A percentile compares a stretch with the other conserved stretches of the same genome.
phyloP scores from a whole-genome alignment of 192 early-diverging fungal species.

The Podila verticillata region DNA sequence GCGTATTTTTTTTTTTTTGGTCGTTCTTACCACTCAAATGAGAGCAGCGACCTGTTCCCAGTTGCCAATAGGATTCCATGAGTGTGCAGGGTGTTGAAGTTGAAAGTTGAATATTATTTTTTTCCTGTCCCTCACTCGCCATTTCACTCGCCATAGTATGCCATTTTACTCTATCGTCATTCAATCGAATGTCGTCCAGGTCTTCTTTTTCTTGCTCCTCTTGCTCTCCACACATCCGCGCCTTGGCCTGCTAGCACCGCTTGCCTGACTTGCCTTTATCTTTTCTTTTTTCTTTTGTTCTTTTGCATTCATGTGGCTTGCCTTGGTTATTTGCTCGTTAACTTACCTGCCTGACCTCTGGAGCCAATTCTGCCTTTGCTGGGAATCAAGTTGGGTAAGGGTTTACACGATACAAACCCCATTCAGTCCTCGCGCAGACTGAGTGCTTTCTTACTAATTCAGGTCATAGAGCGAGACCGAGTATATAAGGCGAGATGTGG shows the following conservation, averaged over 20 bases:
- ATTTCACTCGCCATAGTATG: slow-evolving; percentile 3
- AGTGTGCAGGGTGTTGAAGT: not conserved
- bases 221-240: not conserved
- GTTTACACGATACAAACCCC: too few species aligned
- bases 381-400: too few species aligned
- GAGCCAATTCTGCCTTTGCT: too few species aligned
- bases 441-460: not conserved
- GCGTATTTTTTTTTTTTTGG: not conserved
- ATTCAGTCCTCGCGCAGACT: too few species aligned
- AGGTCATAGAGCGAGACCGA: not conserved
- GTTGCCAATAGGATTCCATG: not conserved
- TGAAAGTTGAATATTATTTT: not conserved
- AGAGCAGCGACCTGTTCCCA: not conserved
- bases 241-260: not conserved
- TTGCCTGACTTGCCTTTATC: not conserved
- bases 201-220: not conserved
- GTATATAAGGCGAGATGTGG: not conserved
- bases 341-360: too few species aligned
- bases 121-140: not conserved
- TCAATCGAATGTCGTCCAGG: not conserved
- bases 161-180: not conserved
- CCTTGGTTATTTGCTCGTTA: not conserved
- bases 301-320: not conserved
- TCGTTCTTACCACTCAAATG: not conserved
- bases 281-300: not conserved